phyloP scores from a whole-genome alignment of 768 basidiomycete genomes.

The Infundibulicybe gibba region DNA sequence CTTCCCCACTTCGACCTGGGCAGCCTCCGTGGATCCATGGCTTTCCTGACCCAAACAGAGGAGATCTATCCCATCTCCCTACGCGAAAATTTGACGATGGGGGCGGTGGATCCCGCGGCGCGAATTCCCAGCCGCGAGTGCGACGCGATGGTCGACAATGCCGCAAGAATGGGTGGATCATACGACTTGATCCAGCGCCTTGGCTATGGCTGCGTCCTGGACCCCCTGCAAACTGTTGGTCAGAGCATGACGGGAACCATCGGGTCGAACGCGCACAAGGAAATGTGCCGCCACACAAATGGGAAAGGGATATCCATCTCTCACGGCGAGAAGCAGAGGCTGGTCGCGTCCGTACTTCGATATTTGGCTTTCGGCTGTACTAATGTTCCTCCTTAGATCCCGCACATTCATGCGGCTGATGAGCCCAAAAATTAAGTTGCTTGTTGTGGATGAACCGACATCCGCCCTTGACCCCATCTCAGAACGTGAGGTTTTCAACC shows the following conservation, averaged over 20 bases:
- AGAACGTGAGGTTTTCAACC: constrained; percentile 44
- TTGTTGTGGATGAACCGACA: constrained; percentile 58
- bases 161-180: constrained; percentile 36
- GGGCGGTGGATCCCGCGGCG: constrained; percentile 9
- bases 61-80: constrained; percentile 28
- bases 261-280: constrained; percentile 24
- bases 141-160: constrained; percentile 21
- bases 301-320: constrained; percentile 27
- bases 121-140: constrained; percentile 9
- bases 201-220: constrained; percentile 35
- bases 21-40: constrained; percentile 32
- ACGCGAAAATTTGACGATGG: constrained; percentile 34
- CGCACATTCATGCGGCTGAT: constrained; percentile 42
- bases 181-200: constrained; percentile 35
- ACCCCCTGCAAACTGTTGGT: constrained; percentile 22
- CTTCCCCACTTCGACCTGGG: constrained; percentile 24
- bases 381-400: constrained; percentile 23
- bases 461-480: constrained; percentile 53
- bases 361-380: constrained; percentile 2
- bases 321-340: constrained; percentile 45
- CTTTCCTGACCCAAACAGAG: constrained; percentile 39
- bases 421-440: constrained; percentile 36
- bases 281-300: constrained; percentile 23
- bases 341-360: constrained; percentile 39
- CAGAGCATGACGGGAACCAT: constrained; percentile 24